Percentiles rank a stretch among this genome's conserved stretches.
phyloP scores from a whole-genome alignment of 2,329 filamentous ascomycete species.

The Cucurbitaria berberidis region DNA sequence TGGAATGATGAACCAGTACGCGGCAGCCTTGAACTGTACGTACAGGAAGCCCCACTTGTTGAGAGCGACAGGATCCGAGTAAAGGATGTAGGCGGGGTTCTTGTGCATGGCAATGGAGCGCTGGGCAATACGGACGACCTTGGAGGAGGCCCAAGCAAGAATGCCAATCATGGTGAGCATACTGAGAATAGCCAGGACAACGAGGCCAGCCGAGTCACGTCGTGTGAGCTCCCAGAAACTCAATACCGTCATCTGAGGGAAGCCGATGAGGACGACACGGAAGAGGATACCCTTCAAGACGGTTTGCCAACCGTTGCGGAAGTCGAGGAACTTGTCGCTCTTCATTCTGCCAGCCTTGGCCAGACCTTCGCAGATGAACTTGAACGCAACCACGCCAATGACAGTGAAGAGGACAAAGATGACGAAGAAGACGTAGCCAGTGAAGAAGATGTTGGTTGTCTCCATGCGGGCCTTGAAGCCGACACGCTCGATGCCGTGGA shows the following conservation, averaged over 20 bases:
- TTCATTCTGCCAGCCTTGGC: slow-evolving; percentile 80
- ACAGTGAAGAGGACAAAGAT: slow-evolving; percentile 79
- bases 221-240: slow-evolving; percentile 93
- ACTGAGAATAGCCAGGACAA: slow-evolving; percentile 88
- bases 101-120: slow-evolving; percentile 90
- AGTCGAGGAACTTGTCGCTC: slow-evolving; percentile 85
- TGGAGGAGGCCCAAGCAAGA: slow-evolving; percentile 84
- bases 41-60: slow-evolving; percentile 99
- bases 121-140: slow-evolving; percentile 87
- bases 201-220: slow-evolving; percentile 81
- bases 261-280: slow-evolving; percentile 86
- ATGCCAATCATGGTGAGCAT: slow-evolving; percentile 79
- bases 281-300: slow-evolving; percentile 94
- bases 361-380: slow-evolving; percentile 77
- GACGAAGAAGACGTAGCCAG: slow-evolving; percentile 86
- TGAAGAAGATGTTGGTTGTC: slow-evolving; percentile 90
- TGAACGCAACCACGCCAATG: slow-evolving; percentile 76
- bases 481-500: slow-evolving; percentile 86
- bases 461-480: slow-evolving; percentile 87
- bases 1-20: slow-evolving; percentile 93
- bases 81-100: slow-evolving; percentile 95
- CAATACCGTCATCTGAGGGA: slow-evolving; percentile 87
- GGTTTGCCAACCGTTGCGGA: slow-evolving; percentile 92
- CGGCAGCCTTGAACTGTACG: slow-evolving; percentile 92
- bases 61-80: slow-evolving; percentile 89